Conservation (phyloP, 768 basidiomycete species). For the Trametes cingulata region DNA sequence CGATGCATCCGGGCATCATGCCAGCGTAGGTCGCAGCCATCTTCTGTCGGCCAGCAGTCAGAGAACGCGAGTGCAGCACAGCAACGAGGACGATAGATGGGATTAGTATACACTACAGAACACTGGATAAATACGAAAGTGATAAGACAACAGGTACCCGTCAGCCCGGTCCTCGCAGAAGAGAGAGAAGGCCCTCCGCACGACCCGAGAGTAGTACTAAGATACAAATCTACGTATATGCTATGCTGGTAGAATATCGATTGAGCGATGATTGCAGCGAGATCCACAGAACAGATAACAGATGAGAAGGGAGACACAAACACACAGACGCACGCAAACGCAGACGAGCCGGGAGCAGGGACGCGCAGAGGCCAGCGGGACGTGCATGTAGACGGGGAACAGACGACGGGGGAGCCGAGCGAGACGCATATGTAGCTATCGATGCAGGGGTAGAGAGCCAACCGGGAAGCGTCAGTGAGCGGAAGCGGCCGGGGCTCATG, state of each 20-base stretch:
- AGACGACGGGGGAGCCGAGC: background rate
- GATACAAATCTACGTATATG: slow-evolving; percentile 35
- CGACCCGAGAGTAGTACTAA: slow-evolving; percentile 25
- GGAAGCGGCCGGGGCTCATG: slow-evolving; percentile 24
- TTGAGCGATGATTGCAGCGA: slow-evolving; percentile 29
- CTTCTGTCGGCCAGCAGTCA: background rate
- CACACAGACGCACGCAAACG: slow-evolving; percentile 13
- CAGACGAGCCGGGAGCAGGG: background rate
- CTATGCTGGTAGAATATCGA: slow-evolving; percentile 32
- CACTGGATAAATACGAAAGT: slow-evolving; percentile 32
- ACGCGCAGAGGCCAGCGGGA: background rate
- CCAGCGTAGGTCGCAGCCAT: background rate
- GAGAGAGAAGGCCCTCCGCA: slow-evolving; percentile 17
- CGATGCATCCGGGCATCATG: background rate
- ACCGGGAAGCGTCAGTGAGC: background rate
- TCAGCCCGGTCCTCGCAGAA: slow-evolving; percentile 28
- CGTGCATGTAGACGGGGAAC: background rate
- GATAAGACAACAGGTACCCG: slow-evolving; percentile 34
- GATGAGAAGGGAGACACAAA: slow-evolving; percentile 26
- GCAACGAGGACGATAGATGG: slow-evolving; percentile 9
- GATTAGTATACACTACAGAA: slow-evolving; percentile 28
- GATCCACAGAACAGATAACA: slow-evolving; percentile 26
- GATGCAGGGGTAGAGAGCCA: slow-evolving; percentile 22
- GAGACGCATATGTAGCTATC: background rate
- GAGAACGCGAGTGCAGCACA: background rate